These are phyloP conservation scores for Dissophora globulifera DNA, from an alignment of 192 early-diverging fungal genomes.

Conservation along the genomic window DNA sequence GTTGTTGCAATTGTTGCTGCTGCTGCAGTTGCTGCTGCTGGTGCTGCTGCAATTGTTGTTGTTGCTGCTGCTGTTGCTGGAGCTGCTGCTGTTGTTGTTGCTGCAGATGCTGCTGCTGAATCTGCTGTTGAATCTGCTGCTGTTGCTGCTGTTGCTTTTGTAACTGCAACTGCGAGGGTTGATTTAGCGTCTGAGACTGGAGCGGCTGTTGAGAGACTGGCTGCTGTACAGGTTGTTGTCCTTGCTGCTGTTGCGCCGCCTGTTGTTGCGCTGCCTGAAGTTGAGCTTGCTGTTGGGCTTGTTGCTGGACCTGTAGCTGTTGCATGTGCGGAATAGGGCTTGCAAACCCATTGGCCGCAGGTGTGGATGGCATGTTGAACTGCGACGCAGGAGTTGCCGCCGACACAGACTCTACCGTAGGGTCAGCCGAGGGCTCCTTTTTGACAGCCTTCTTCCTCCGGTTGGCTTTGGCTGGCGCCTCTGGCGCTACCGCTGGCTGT, in stretches of 20 bases:
- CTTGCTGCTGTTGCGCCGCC: slow-evolving; percentile 9
- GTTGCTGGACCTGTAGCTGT: slow-evolving; percentile 16
- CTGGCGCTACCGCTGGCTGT: slow-evolving; percentile 5
- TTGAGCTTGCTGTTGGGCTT: slow-evolving; percentile 8
- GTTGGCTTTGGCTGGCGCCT: slow-evolving; percentile 24
- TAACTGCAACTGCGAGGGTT: slow-evolving; percentile 1
- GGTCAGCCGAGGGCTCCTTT: slow-evolving; percentile 39
- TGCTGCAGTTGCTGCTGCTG: slow-evolving; percentile 37
- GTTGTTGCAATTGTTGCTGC: slow-evolving; percentile 29
- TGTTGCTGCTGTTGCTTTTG: slow-evolving; percentile 16
- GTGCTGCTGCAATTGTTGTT: slow-evolving; percentile 20
- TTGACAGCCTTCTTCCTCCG: slow-evolving; percentile 36
- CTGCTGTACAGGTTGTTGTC: too few species aligned
- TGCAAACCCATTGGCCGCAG: slow-evolving; percentile 24
- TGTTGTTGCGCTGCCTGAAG: slow-evolving; percentile 11
- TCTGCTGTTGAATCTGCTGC: too few species aligned
- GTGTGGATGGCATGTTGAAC: slow-evolving; percentile 16
- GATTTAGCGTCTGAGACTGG: slow-evolving; percentile 5
- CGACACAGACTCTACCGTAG: slow-evolving; percentile 2
- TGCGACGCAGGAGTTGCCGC: slow-evolving; percentile 15
- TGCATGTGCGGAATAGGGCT: slow-evolving; percentile 29
- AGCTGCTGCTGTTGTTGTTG: slow-evolving; percentile 19
- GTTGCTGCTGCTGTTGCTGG: slow-evolving; percentile 10
- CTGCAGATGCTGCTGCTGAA: too few species aligned
- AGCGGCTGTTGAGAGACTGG: slow-evolving; percentile 7